Base-by-base conservation (phyloP, 805 yeast genomes). In the Yamadazyma philogaea region DNA sequence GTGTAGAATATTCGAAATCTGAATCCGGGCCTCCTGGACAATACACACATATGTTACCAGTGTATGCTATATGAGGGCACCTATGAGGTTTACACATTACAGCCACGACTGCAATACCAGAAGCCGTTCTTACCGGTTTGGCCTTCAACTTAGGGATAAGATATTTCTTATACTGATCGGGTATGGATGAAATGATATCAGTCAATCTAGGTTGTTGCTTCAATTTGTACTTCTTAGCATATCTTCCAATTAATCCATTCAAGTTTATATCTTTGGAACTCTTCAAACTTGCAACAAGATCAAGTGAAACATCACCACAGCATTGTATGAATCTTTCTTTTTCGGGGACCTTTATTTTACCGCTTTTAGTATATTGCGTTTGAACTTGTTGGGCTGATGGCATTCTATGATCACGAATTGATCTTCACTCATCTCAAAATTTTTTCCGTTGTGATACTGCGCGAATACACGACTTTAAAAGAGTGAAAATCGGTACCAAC, bases 1-100 rank as follows among this genome's bases (percentile, higher is more conserved):
- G 99, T 3, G 99, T 93, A 1, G 96, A 87, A 64, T 93, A 93
- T 61, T 93, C 99, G 59, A 93, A 93, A 66, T 93, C 99, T 1
- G 95, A 84, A 62, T 93, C 99, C 3, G 99, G 99, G 2, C 99
- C 99, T 46, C 99, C 99, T 4, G 99, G 99, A 68, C 99, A 93
- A 61, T 86, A 93, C 10, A 93, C 99, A 71, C 99, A 93, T 48
- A 93, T 93, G 59, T 93, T 93, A 48, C 99, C 99, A 0, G 99
- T 93, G 63, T 93, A 93, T 16, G 99, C 98, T 55, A 93, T 93
- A 64, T 93, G 99, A 20, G 99, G 99, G 66, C 99, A 93, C 68
- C 99, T 77, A 64, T 93, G 99, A 2, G 99, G 99, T 64, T 93
- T 93, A 70, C 97, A 90, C 98, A 93, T 93, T 24, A 93, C 98